A percentile compares a stretch with the other conserved stretches of the same genome.
Evolutionary conservation across 208 protist genomes (phyloP).

Genomic region (Trichomonas vaginalis): DNA sequence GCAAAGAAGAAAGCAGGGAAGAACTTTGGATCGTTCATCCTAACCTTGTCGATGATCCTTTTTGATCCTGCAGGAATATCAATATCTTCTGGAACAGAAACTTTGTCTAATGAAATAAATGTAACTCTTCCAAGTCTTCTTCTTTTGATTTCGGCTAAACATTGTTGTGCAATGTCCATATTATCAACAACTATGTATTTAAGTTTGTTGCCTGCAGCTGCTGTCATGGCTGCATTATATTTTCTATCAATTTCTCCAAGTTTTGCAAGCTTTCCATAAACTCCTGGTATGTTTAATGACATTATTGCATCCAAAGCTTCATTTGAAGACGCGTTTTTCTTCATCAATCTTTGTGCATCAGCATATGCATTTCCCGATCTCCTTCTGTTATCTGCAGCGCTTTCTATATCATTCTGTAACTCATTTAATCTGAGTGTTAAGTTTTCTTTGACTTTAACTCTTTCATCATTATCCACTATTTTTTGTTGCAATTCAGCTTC

Average conservation of each 20-base stretch:
- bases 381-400: neutral
- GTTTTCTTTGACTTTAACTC: neutral
- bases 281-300: conserved; percentile 22
- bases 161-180: conserved; percentile 58
- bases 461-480: neutral
- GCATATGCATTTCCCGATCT: neutral
- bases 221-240: conserved; percentile 90
- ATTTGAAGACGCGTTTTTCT: neutral
- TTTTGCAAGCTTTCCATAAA: conserved; percentile 80
- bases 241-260: conserved; percentile 79
- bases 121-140: conserved; percentile 76
- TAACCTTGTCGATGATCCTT: neutral
- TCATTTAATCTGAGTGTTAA: neutral
- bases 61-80: neutral
- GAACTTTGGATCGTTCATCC: neutral
- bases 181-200: conserved; percentile 92
- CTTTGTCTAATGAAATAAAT: conserved; percentile 72
- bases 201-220: conserved; percentile 66
- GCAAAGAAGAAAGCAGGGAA: neutral
- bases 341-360: neutral
- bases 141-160: conserved; percentile 60
- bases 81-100: neutral
- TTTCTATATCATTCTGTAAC: neutral
- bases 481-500: neutral
- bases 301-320: conserved; percentile 26